Evolutionary conservation across 2,329 filamentous ascomycete genomes (phyloP), one percentile per base, ranked within the genome.

Genomic region (Clonostachys chloroleuca): DNA sequence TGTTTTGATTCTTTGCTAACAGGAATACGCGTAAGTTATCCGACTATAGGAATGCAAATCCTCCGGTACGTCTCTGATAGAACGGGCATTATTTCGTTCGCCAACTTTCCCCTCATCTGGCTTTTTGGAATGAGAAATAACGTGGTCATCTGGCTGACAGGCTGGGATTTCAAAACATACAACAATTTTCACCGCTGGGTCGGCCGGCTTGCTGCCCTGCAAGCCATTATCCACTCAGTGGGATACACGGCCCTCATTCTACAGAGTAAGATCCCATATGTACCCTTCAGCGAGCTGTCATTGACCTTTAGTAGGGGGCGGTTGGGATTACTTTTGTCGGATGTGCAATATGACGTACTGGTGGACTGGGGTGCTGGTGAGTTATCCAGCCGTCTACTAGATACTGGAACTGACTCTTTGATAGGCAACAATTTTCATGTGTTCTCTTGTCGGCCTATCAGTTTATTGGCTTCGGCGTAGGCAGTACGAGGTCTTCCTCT

Each of bases 71-170:
- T 81, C 0, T 78, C 80, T 1, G 82, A 86, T 49, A 74, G 84
- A 10, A 83, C 82, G 0, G 83, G 83, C 0, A 76, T 84, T 33
- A 70, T 88, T 20, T 77, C 81, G 0, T 79, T 83, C 52, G 79
- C 78, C 4, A 84, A 85, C 51, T 72, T 87, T 6, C 80, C 82
- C 0, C 55, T 85, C 4, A 64, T 87, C 0, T 87, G 83, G 81
- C 61, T 87, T 0, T 87, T 88, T 52, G 80, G 77, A 1, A 78
- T 80, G 57, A 71, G 85, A 9, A 88, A 88, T 51, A 86, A 87
- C 45, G 56, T 83, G 0, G 70, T 87, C 14, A 67, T 86, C 47
- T 85, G 80, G 80, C 58, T 82, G 1, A 87, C 84, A 0, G 84
- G 84, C 0, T 88, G 84, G 83, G 80, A 78, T 10, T 87, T 84